Evolutionary conservation across 139 green algal species (phyloP).

Genomic region (Nannochloris sp.): DNA sequence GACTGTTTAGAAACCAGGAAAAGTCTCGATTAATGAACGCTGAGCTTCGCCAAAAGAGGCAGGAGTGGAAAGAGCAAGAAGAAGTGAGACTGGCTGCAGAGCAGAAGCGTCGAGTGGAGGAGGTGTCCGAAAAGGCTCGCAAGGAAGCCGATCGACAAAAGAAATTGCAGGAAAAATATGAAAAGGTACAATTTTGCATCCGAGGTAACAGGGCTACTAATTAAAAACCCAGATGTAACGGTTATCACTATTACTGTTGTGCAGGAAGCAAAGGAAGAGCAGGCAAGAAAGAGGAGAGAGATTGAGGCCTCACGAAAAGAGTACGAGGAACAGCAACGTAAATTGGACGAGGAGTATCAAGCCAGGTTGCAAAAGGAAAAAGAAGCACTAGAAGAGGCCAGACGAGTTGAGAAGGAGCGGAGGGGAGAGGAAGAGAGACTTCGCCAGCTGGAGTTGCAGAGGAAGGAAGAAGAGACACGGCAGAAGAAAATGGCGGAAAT

Average conservation of each 20-base stretch:
- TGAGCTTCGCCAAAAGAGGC: slow-evolving; percentile 13
- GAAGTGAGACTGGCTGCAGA: slow-evolving; percentile 8
- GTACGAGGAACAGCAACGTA: slow-evolving; percentile 24
- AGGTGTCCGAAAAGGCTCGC: slow-evolving; percentile 12
- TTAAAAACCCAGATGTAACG: background rate
- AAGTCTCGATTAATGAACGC: slow-evolving; percentile 12
- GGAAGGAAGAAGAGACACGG: slow-evolving; percentile 22
- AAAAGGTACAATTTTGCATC: background rate
- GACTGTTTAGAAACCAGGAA: slow-evolving; percentile 21
- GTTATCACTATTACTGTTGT: background rate
- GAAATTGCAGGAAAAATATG: slow-evolving; percentile 17
- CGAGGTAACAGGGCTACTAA: background rate
- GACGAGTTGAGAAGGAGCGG: slow-evolving; percentile 12
- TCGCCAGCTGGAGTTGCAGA: slow-evolving; percentile 2
- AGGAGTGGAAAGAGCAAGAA: slow-evolving; percentile 14
- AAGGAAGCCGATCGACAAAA: slow-evolving; percentile 6
- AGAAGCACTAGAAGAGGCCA: slow-evolving; percentile 1
- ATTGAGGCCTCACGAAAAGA: slow-evolving; percentile 9
- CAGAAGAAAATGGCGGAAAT: slow-evolving; percentile 12
- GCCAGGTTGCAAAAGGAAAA: slow-evolving; percentile 16
- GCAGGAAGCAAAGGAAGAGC: slow-evolving; percentile 15
- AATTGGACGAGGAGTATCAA: slow-evolving; percentile 24
- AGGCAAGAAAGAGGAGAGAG: slow-evolving; percentile 7
- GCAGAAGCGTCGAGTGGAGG: slow-evolving; percentile 18
- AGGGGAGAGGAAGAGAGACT: slow-evolving; percentile 11